Conservation (phyloP, 257 asterid species). For the Ilex aquifolium region DNA sequence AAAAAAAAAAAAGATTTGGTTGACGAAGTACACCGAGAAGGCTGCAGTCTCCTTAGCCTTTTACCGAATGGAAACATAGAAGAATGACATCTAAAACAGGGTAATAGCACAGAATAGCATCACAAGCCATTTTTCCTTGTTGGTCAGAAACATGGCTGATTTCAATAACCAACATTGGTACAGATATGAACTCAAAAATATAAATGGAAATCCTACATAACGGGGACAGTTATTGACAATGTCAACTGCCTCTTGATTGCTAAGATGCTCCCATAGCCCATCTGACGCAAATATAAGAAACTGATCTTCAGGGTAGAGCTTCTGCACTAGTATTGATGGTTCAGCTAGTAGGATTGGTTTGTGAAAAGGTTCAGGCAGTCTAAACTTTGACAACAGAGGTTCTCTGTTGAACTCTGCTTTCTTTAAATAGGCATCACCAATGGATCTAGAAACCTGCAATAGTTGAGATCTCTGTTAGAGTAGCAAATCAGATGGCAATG, state of each 20-base stretch:
- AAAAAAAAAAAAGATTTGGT: neutral
- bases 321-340: conserved; percentile 56
- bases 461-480: neutral
- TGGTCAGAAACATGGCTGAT: too few relatives aligned
- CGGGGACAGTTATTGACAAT: conserved; percentile 49
- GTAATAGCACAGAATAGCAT: too few relatives aligned
- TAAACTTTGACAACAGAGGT: conserved; percentile 67
- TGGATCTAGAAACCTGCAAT: conserved; percentile 68
- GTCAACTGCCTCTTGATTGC: conserved; percentile 70
- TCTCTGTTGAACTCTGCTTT: conserved; percentile 54
- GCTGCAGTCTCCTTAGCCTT: too few relatives aligned
- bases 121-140: too few relatives aligned
- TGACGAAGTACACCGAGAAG: too few relatives aligned
- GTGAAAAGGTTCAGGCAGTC: conserved; percentile 47
- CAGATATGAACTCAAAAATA: conserved; percentile 1
- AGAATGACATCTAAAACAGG: too few relatives aligned
- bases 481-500: neutral
- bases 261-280: conserved; percentile 88
- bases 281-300: conserved; percentile 83
- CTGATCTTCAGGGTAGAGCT: conserved; percentile 52
- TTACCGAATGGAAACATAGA: too few relatives aligned
- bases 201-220: conserved; percentile 34
- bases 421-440: conserved; percentile 83
- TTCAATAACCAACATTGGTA: too few relatives aligned
- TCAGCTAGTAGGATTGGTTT: conserved; percentile 71